phyloP scores from a whole-genome alignment of 257 asterid genomes.

The Capsicum pubescens region DNA sequence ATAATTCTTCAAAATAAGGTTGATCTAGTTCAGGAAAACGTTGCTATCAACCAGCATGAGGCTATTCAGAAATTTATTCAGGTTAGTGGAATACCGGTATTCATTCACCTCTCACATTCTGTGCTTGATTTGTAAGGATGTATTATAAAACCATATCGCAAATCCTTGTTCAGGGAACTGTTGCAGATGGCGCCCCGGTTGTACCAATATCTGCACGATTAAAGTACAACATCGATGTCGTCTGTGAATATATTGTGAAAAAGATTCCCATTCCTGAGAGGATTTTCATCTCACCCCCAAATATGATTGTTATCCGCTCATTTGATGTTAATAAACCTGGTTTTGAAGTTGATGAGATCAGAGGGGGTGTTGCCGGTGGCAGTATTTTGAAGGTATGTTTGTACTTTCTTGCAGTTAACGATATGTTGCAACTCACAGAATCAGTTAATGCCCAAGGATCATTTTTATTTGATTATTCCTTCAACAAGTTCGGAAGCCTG shows the following conservation, averaged over 20 bases:
- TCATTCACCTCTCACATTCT: neutral
- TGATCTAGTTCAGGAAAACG: conserved; percentile 94
- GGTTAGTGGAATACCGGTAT: conserved; percentile 44
- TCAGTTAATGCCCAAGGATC: neutral
- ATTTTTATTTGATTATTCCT: neutral
- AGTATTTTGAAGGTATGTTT: conserved; percentile 86
- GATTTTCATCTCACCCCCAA: conserved; percentile 89
- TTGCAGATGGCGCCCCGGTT: conserved; percentile 93
- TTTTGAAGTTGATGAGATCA: conserved; percentile 91
- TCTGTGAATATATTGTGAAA: conserved; percentile 81
- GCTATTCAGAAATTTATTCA: conserved; percentile 89
- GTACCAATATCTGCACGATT: conserved; percentile 96
- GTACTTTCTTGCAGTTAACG: neutral
- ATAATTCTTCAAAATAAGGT: conserved; percentile 98
- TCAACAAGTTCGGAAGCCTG: neutral
- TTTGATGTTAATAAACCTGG: conserved; percentile 98
- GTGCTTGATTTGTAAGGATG: neutral
- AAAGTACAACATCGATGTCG: conserved; percentile 94
- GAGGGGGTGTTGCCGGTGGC: conserved; percentile 99
- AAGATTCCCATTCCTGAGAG: conserved; percentile 89
- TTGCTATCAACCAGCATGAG: conserved; percentile 95
- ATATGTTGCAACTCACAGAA: neutral
- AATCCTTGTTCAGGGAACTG: conserved; percentile 74
- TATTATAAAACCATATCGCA: neutral
- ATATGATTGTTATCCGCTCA: conserved; percentile 96